phyloP scores from a whole-genome alignment of 192 early-diverging fungal genomes.

The Rhizophagus clarus region DNA sequence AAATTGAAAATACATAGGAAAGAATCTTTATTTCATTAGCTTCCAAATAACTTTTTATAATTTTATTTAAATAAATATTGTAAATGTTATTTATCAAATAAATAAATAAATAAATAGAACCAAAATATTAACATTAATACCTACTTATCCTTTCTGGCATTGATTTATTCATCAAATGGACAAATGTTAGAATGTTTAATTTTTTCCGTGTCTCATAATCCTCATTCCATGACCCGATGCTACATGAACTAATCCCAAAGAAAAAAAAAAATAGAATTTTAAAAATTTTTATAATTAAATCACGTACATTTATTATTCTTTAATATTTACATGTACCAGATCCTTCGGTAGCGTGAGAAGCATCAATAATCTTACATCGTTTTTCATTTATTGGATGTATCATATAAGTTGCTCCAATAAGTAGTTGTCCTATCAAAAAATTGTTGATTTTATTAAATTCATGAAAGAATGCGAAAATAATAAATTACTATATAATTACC shows the following conservation, averaged over 20 bases:
- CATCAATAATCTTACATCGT: slow-evolving; percentile 56
- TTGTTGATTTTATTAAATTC: not conserved
- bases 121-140: not conserved
- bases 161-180: slow-evolving; percentile 70
- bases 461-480: not conserved
- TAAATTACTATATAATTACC: not conserved
- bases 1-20: too few species aligned
- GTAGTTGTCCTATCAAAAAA: slow-evolving; percentile 46
- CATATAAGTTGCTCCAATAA: slow-evolving; percentile 61
- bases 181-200: slow-evolving; percentile 60
- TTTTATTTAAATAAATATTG: slow-evolving; percentile 19
- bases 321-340: slow-evolving; percentile 55
- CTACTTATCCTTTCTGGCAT: slow-evolving; percentile 55
- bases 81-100: not conserved
- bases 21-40: too few species aligned
- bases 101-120: not conserved
- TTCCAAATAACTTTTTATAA: slow-evolving; percentile 54
- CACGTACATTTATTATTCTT: not conserved
- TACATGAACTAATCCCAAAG: slow-evolving; percentile 73
- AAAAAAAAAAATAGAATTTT: not conserved
- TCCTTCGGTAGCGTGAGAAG: slow-evolving; percentile 66
- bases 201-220: slow-evolving; percentile 69
- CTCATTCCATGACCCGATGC: slow-evolving; percentile 83
- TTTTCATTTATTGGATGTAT: slow-evolving; percentile 54
- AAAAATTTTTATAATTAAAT: not conserved